Percentiles rank a stretch among this genome's conserved stretches.
Evolutionary conservation across 345 rosid species (phyloP).

Genomic region (Hirschfeldia incana): DNA sequence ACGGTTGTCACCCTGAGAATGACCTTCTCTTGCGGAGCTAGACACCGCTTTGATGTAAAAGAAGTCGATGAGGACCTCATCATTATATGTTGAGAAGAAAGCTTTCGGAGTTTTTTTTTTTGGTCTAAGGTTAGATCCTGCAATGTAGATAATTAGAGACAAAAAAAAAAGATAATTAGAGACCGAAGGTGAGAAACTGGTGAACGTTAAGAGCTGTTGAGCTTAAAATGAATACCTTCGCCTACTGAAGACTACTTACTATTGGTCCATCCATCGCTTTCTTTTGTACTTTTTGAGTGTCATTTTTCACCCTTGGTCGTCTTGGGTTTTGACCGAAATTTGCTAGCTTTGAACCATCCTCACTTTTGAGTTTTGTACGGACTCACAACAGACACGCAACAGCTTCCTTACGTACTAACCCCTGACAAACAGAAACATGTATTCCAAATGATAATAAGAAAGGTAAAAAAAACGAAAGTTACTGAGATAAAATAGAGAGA

Average conservation of each 20-base stretch:
- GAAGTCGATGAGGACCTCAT: neutral
- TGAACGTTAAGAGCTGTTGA: neutral
- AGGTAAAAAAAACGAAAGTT: neutral
- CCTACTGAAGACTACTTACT: neutral
- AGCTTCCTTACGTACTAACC: neutral
- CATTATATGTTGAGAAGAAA: neutral
- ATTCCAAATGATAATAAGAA: neutral
- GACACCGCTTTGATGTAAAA: constrained; percentile 4
- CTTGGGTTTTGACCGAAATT: neutral
- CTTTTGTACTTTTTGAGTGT: neutral
- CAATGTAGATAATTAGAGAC: neutral
- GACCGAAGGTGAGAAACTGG: neutral
- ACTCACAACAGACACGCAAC: neutral
- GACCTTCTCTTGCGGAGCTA: neutral
- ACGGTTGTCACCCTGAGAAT: neutral
- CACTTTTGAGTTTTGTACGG: neutral
- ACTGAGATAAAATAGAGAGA: neutral
- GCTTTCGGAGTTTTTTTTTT: neutral
- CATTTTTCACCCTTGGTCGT: neutral
- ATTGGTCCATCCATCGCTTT: neutral
- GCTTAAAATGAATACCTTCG: neutral
- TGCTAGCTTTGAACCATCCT: neutral
- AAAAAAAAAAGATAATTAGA: neutral
- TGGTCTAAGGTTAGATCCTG: neutral
- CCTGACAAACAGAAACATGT: neutral